Percentiles rank a stretch among this genome's conserved stretches.
Conservation (phyloP, 2,329 filamentous ascomycete species). For the Tolypocladium endophyticum region DNA sequence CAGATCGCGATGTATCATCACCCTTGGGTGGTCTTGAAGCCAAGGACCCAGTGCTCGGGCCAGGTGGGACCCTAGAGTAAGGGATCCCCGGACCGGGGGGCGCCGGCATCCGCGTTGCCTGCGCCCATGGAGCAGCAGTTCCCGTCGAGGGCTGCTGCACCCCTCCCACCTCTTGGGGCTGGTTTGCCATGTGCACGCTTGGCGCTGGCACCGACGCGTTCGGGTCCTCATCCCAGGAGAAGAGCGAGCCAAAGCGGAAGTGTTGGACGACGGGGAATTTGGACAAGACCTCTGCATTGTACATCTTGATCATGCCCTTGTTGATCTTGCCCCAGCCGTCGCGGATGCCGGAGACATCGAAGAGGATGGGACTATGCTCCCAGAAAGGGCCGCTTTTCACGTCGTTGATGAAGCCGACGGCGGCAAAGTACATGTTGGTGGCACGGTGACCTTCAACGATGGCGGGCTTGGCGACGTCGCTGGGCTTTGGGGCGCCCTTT, state of each 20-base stretch:
- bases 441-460: conserved; percentile 55
- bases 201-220: conserved; percentile 37
- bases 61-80: conserved; percentile 25
- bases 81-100: conserved; percentile 24
- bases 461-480: conserved; percentile 53
- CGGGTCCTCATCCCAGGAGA: conserved; percentile 63
- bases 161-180: conserved; percentile 23
- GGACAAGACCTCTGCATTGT: conserved; percentile 86
- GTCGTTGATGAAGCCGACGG: conserved; percentile 93
- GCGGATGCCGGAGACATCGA: conserved; percentile 83
- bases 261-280: conserved; percentile 99
- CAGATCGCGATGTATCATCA: conserved; percentile 7
- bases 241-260: conserved; percentile 74
- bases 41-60: conserved; percentile 15
- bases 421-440: conserved; percentile 84
- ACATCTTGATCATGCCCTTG: conserved; percentile 99
- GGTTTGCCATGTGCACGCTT: conserved; percentile 48
- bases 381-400: conserved; percentile 96
- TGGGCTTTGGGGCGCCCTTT: conserved; percentile 58
- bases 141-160: conserved; percentile 16
- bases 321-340: conserved; percentile 99
- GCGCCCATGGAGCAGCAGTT: conserved; percentile 34
- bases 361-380: conserved; percentile 91
- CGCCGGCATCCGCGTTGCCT: conserved; percentile 27
- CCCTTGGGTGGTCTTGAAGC: conserved; percentile 11